These are phyloP conservation scores for Xylaria digitata DNA, from an alignment of 2,329 filamentous ascomycete genomes.

Conservation along the genomic window DNA sequence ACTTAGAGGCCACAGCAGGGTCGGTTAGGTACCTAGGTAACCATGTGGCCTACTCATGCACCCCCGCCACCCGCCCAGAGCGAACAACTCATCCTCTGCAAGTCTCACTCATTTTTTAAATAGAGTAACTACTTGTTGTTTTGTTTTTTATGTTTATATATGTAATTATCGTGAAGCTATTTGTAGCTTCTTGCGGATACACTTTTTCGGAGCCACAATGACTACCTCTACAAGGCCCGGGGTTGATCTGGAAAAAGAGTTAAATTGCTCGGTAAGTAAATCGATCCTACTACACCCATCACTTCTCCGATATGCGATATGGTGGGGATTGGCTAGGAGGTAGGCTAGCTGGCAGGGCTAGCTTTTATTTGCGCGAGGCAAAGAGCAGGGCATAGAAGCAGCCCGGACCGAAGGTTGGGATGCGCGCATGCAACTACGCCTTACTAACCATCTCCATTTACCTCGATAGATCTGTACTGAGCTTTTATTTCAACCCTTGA, in stretches of 20 bases:
- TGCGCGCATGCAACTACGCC: background rate
- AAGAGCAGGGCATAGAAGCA: background rate
- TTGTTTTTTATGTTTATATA: conserved; percentile 6
- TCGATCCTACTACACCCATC: conserved; percentile 20
- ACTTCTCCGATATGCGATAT: conserved; percentile 32
- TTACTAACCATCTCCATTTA: conserved; percentile 14
- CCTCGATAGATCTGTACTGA: conserved; percentile 89
- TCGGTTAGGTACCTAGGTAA: too few relatives aligned
- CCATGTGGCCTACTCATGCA: conserved; percentile 5
- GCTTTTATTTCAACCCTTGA: conserved; percentile 89
- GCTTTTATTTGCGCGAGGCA: too few relatives aligned
- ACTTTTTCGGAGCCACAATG: conserved; percentile 54
- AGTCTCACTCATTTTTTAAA: conserved; percentile 10
- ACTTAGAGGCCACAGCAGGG: too few relatives aligned
- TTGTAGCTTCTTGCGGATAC: background rate
- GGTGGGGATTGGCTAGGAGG: conserved; percentile 14
- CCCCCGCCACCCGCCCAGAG: conserved; percentile 12
- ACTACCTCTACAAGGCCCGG: conserved; percentile 60
- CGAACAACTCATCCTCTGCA: conserved; percentile 19
- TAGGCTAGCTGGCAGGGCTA: too few relatives aligned
- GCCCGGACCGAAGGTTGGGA: background rate
- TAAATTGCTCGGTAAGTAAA: conserved; percentile 89
- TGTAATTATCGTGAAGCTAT: conserved; percentile 2
- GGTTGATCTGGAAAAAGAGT: conserved; percentile 87
- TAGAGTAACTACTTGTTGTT: background rate